These are phyloP conservation scores for Alternaria alternata DNA, from an alignment of 2,329 filamentous ascomycete genomes.

Conservation along the genomic window DNA sequence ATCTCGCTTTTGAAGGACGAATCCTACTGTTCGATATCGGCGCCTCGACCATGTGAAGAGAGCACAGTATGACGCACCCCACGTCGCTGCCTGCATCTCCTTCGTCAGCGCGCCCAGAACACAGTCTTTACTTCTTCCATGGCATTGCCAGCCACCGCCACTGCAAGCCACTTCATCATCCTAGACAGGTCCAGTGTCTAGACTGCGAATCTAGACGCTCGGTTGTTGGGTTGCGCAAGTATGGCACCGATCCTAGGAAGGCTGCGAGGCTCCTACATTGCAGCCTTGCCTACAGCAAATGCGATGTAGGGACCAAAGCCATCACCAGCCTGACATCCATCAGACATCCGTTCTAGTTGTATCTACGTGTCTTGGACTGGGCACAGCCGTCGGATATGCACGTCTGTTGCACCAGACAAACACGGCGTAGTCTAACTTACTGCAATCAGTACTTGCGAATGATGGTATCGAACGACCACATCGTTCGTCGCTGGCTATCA, in stretches of 20 bases:
- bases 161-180: not conserved
- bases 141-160: not conserved
- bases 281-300: not conserved
- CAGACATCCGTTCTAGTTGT: not conserved
- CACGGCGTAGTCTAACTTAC: not conserved
- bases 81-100: not conserved
- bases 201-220: not conserved
- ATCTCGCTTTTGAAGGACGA: not conserved
- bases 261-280: not conserved
- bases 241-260: too few species aligned
- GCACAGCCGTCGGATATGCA: not conserved
- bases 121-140: not conserved
- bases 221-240: not conserved
- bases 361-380: not conserved
- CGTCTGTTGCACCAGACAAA: not conserved
- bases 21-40: not conserved
- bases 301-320: not conserved
- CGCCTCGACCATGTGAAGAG: not conserved
- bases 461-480: not conserved
- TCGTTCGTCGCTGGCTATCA: not conserved
- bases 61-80: conserved; percentile 6
- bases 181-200: not conserved
- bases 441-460: not conserved
- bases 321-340: not conserved
- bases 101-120: not conserved